Evolutionary conservation across 2,329 filamentous ascomycete genomes (phyloP).

Genomic region (Aspergillus fumigatus): DNA sequence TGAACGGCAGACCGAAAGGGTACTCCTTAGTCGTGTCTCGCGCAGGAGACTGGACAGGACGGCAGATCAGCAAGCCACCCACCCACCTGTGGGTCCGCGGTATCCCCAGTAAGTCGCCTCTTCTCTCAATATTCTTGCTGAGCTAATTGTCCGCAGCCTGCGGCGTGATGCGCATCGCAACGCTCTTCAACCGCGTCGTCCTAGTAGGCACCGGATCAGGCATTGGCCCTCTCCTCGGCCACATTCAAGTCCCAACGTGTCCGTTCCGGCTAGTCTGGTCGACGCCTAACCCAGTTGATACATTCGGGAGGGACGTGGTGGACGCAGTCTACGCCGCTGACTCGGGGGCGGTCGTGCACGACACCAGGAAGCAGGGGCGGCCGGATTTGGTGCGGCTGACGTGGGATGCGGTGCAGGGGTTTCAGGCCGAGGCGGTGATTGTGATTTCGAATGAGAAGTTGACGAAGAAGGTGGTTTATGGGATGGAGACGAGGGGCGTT

Average conservation of each 20-base stretch:
- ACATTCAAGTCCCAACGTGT: conserved; percentile 24
- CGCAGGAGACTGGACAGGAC: conserved; percentile 21
- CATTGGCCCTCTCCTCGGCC: conserved; percentile 35
- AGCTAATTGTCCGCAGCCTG: conserved; percentile 13
- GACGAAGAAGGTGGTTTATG: conserved; percentile 37
- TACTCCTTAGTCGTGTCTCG: conserved; percentile 12
- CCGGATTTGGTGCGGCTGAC: conserved; percentile 28
- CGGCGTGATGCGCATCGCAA: conserved; percentile 33
- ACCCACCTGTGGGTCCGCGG: conserved; percentile 16
- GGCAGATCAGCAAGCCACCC: conserved; percentile 16
- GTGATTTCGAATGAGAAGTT: conserved; percentile 34
- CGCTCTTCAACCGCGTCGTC: conserved; percentile 32
- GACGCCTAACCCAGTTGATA: conserved; percentile 30
- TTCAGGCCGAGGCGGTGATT: conserved; percentile 35
- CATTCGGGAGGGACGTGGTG: conserved; percentile 30
- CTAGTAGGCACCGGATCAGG: conserved; percentile 39
- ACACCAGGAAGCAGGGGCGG: conserved; percentile 30
- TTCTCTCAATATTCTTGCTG: not conserved
- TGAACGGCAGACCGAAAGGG: not conserved
- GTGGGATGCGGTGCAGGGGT: conserved; percentile 22
- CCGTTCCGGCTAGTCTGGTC: conserved; percentile 31
- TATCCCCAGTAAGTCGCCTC: conserved; percentile 10
- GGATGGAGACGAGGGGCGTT: conserved; percentile 34
- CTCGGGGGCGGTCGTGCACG: conserved; percentile 29
- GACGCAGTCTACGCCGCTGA: conserved; percentile 30